phyloP scores from a whole-genome alignment of 2,329 filamentous ascomycete species.

The Colletotrichum sp. region DNA sequence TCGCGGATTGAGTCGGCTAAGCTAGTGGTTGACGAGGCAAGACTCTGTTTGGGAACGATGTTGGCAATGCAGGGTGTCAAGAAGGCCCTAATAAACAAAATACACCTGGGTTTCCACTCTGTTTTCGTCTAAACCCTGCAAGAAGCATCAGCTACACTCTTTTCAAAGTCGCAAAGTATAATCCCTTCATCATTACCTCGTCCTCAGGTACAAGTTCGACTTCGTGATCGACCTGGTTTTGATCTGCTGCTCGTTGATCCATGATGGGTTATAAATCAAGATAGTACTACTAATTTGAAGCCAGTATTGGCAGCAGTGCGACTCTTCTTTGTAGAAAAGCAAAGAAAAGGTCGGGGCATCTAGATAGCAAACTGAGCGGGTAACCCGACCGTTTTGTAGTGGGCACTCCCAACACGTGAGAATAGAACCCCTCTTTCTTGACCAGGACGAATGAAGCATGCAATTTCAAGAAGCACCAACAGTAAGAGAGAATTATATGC shows the following conservation, averaged over 20 bases:
- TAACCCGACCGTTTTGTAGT: background rate
- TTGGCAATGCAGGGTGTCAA: background rate
- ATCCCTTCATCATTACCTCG: background rate
- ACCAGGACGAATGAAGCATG: background rate
- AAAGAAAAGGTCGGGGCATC: background rate
- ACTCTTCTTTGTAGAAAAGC: rapidly evolving
- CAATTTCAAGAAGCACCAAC: background rate
- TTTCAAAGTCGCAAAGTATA: background rate
- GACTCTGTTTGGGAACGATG: background rate
- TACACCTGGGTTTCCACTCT: background rate
- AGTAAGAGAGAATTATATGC: background rate
- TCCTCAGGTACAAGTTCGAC: background rate
- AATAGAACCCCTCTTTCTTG: background rate
- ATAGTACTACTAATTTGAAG: background rate
- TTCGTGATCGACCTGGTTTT: background rate
- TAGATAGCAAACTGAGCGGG: background rate
- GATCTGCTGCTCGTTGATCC: background rate
- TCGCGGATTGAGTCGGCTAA: background rate
- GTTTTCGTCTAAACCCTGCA: background rate
- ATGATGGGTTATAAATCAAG: background rate
- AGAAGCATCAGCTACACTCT: background rate
- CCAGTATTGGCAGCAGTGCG: background rate
- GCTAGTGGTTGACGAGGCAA: background rate
- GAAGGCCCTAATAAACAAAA: background rate
- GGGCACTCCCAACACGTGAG: background rate